Percentiles rank a stretch among this genome's conserved stretches.
phyloP scores from a whole-genome alignment of 2,329 filamentous ascomycete genomes.

The Fusarium decemcellulare region DNA sequence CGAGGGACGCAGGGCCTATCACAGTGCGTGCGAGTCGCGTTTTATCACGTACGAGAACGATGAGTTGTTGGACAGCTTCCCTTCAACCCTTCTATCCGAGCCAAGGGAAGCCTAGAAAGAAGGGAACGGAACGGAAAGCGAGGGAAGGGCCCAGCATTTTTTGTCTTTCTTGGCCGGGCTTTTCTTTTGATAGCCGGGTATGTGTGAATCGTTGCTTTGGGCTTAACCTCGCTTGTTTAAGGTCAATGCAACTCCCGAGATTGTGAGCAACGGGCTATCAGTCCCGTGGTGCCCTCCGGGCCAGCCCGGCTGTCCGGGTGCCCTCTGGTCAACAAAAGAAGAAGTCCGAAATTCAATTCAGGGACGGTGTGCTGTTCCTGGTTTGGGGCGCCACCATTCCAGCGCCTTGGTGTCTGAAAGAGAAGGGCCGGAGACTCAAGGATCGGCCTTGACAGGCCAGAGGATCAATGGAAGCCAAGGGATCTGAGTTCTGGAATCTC shows the following conservation, averaged over 20 bases:
- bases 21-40: constrained; percentile 39
- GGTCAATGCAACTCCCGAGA: constrained; percentile 35
- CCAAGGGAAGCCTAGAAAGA: neutral
- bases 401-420: constrained; percentile 12
- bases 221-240: constrained; percentile 34
- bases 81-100: constrained; percentile 43
- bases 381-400: constrained; percentile 41
- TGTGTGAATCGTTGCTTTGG: constrained; percentile 25
- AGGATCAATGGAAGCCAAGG: constrained; percentile 20
- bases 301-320: constrained; percentile 27
- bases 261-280: constrained; percentile 33
- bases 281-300: constrained; percentile 33
- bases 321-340: constrained; percentile 35
- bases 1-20: constrained; percentile 24
- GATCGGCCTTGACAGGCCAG: constrained; percentile 14
- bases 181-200: constrained; percentile 11
- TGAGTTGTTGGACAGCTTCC: constrained; percentile 34
- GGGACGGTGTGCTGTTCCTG: constrained; percentile 27
- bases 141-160: constrained; percentile 12
- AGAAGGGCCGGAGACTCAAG: constrained; percentile 25
- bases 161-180: constrained; percentile 5
- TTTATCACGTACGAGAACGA: constrained; percentile 22
- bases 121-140: too few species aligned
- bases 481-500: constrained; percentile 37
- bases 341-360: constrained; percentile 13